phyloP scores from a whole-genome alignment of 176 grass and related monocot genomes.

The Alloteropsis semialata region DNA sequence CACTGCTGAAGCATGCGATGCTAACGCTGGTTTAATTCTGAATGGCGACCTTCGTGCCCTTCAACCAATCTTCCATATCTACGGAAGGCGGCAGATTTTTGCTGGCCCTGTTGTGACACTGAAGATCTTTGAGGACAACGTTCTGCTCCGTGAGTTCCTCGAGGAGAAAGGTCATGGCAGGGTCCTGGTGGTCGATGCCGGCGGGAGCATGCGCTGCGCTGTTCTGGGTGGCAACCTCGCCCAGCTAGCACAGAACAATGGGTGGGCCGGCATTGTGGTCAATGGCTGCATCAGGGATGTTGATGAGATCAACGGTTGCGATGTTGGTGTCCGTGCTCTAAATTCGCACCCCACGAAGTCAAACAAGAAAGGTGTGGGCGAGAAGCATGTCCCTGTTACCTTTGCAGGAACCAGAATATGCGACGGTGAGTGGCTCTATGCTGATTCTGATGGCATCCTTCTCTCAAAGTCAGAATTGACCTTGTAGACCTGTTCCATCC shows the following conservation, averaged over 20 bases:
- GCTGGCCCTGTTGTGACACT: conserved; percentile 72
- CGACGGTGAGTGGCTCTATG: conserved; percentile 77
- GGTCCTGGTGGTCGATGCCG: conserved; percentile 65
- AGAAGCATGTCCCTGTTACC: conserved; percentile 58
- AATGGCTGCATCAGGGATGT: conserved; percentile 85
- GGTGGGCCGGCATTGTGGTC: conserved; percentile 66
- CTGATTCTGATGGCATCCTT: conserved; percentile 65
- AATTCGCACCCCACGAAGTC: conserved; percentile 67
- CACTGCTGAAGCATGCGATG: conserved; percentile 80
- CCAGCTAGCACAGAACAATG: conserved; percentile 72
- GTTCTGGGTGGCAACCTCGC: conserved; percentile 77
- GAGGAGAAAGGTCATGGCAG: conserved; percentile 74
- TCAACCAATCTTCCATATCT: conserved; percentile 68
- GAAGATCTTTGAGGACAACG: conserved; percentile 86
- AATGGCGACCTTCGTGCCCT: conserved; percentile 66
- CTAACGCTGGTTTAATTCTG: conserved; percentile 41
- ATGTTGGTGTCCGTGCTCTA: conserved; percentile 66
- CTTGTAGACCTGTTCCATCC: conserved; percentile 11
- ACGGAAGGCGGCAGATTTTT: conserved; percentile 60
- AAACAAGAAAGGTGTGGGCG: conserved; percentile 72
- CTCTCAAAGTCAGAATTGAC: conserved; percentile 53
- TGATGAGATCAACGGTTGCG: conserved; percentile 79
- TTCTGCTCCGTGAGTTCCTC: conserved; percentile 66
- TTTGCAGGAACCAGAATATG: conserved; percentile 61
- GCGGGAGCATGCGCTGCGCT: conserved; percentile 71